phyloP scores from a whole-genome alignment of 1,284 basidiomycete species.

The Irpex lacteus region DNA sequence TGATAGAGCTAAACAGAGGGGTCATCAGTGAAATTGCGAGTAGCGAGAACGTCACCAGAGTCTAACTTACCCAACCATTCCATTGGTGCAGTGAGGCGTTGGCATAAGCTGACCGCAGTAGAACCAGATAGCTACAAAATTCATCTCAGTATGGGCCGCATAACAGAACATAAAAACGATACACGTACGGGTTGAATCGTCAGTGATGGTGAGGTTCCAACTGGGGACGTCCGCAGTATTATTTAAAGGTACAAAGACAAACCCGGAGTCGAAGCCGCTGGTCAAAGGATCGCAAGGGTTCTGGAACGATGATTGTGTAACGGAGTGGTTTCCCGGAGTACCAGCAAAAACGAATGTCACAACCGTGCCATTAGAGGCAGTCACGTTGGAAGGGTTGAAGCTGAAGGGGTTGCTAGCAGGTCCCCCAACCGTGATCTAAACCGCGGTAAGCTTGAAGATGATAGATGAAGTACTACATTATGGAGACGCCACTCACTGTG shows the following conservation, averaged over 20 bases:
- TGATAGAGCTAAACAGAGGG: constrained; percentile 42
- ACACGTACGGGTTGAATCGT: constrained; percentile 38
- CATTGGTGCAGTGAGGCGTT: constrained; percentile 40
- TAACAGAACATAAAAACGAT: background rate
- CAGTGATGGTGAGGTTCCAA: constrained; percentile 47
- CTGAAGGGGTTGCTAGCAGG: constrained; percentile 27
- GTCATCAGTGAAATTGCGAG: background rate
- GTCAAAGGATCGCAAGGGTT: constrained; percentile 41
- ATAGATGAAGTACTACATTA: background rate
- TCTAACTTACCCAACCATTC: constrained; percentile 36
- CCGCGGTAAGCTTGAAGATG: background rate
- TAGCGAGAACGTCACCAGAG: background rate
- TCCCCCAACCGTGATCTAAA: background rate
- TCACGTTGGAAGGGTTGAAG: constrained; percentile 43
- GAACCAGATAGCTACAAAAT: constrained; percentile 54
- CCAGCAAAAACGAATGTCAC: constrained; percentile 49
- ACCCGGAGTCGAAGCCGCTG: constrained; percentile 51
- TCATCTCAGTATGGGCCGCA: too few species aligned
- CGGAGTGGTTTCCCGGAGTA: constrained; percentile 48
- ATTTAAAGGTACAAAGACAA: constrained; percentile 23
- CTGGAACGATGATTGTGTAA: constrained; percentile 49
- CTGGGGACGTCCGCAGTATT: constrained; percentile 26
- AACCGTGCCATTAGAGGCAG: constrained; percentile 40
- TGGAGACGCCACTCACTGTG: constrained; percentile 2
- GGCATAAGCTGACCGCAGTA: constrained; percentile 54